phyloP scores from a whole-genome alignment of 306 rosid genomes.

The Begonia masoniana region DNA sequence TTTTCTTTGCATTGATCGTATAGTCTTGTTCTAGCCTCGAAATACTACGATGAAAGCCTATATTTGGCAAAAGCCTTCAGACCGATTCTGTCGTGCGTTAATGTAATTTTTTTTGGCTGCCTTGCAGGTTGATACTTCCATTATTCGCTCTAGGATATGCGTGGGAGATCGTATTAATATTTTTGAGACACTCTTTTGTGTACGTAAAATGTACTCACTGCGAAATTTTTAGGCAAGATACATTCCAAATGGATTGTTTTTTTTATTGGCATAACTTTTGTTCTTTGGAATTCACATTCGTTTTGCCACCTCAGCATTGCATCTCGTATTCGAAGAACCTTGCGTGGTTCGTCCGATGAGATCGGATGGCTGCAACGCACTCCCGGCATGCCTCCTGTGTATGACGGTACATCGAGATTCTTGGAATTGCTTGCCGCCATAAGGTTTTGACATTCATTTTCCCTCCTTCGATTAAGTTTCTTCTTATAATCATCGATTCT shows the following conservation, averaged over 20 bases:
- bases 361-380: slow-evolving; percentile 78
- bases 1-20: background rate
- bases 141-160: slow-evolving; percentile 32
- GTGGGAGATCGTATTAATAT: slow-evolving; percentile 33
- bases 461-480: no score
- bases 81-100: no score
- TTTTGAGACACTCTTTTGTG: slow-evolving; percentile 36
- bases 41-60: no score
- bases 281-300: slow-evolving; percentile 6
- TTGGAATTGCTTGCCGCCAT: slow-evolving; percentile 60
- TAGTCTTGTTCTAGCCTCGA: no score
- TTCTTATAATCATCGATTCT: no score
- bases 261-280: background rate
- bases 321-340: slow-evolving; percentile 40
- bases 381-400: slow-evolving; percentile 54
- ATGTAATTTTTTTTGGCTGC: slow-evolving; percentile 1
- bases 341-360: slow-evolving; percentile 65
- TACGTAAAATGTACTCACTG: slow-evolving; percentile 25
- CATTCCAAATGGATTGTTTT: slow-evolving; percentile 6
- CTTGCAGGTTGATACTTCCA: slow-evolving; percentile 46
- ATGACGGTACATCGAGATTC: slow-evolving; percentile 70
- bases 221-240: slow-evolving; percentile 26
- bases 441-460: slow-evolving; percentile 24
- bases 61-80: no score
- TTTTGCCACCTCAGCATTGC: slow-evolving; percentile 28